These are phyloP conservation scores for Solanum sitiens DNA, from an alignment of 257 asterid genomes.

Conservation along the genomic window DNA sequence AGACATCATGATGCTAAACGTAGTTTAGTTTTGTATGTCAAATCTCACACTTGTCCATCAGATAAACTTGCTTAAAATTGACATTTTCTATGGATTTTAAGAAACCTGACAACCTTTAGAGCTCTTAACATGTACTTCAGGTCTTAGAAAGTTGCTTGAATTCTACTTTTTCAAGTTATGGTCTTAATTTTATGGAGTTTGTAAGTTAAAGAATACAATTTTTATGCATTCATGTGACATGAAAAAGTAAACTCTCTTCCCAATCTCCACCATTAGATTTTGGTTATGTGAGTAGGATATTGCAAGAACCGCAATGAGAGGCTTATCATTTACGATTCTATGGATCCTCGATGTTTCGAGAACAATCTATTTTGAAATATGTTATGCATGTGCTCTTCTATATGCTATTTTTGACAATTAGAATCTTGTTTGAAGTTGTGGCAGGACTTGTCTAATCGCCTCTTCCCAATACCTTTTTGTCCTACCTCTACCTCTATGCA, in stretches of 20 bases:
- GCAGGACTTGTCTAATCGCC: too few relatives aligned
- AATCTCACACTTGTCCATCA: conserved; percentile 7
- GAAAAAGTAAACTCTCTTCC: conserved; percentile 70
- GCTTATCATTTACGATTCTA: conserved; percentile 70
- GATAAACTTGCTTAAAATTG: too few relatives aligned
- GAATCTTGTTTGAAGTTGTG: not conserved
- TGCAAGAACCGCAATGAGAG: conserved; percentile 77
- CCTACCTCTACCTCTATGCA: too few relatives aligned
- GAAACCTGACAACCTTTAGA: too few relatives aligned
- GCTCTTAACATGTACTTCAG: too few relatives aligned
- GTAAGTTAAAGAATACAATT: not conserved
- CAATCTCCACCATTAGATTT: conserved; percentile 61
- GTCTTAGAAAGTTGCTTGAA: conserved; percentile 89
- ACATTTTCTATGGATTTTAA: too few relatives aligned
- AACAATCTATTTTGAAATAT: conserved; percentile 83
- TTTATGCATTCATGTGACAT: conserved; percentile 22
- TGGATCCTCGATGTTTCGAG: conserved; percentile 90
- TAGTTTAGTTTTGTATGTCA: not conserved
- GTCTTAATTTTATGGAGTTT: not conserved
- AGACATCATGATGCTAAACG: not conserved
- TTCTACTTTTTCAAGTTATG: not conserved
- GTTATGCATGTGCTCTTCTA: not conserved
- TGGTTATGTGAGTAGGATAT: conserved; percentile 72
- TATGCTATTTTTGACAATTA: not conserved
- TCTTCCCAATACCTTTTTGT: too few relatives aligned